Conservation (phyloP, 2,329 filamentous ascomycete species). For the Cucurbitaria berberidis region DNA sequence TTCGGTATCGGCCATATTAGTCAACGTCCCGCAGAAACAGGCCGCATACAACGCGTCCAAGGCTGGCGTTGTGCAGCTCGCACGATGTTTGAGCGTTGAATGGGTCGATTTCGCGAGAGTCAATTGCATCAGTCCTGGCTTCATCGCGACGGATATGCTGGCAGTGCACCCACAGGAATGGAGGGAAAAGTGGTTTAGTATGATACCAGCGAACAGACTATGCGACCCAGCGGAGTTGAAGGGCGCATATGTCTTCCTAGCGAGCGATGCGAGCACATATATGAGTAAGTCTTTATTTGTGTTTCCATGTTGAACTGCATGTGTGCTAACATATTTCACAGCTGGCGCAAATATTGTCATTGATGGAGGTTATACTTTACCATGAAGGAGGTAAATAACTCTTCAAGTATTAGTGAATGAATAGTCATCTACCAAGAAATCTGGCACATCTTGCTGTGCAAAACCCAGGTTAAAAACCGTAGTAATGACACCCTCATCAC, state of each 20-base stretch:
- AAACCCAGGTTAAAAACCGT: too few species aligned
- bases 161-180: constrained; percentile 39
- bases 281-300: constrained; percentile 12
- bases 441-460: neutral
- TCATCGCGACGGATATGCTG: constrained; percentile 75
- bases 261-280: constrained; percentile 16
- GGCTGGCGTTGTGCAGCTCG: constrained; percentile 28
- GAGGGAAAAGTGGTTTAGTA: constrained; percentile 43
- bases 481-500: neutral
- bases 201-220: constrained; percentile 47
- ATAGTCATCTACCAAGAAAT: neutral
- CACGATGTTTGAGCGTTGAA: constrained; percentile 24
- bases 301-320: neutral
- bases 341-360: neutral
- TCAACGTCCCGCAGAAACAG: constrained; percentile 72
- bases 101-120: constrained; percentile 59
- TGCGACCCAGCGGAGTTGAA: constrained; percentile 50
- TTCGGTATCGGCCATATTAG: constrained; percentile 61
- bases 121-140: constrained; percentile 82
- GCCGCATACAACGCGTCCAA: constrained; percentile 74
- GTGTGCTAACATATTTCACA: neutral
- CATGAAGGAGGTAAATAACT: neutral
- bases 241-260: constrained; percentile 27
- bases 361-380: neutral
- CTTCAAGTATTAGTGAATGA: neutral